These are phyloP conservation scores for Candida morakotiae DNA, from an alignment of 805 yeast species.

Conservation along the genomic window DNA sequence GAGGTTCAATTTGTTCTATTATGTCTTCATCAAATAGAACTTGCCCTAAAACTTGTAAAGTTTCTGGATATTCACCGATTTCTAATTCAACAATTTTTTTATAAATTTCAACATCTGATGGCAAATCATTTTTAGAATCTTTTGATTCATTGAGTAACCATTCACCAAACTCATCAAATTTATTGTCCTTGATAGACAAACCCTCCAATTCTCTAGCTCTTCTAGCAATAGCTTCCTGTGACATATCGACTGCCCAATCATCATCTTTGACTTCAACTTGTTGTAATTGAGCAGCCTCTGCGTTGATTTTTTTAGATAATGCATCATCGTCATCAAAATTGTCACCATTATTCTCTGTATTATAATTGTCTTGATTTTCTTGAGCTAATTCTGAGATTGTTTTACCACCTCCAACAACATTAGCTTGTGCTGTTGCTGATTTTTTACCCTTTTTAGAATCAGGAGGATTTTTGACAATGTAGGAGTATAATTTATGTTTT, in stretches of 20 bases:
- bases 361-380: slow-evolving; percentile 36
- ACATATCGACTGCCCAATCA: slow-evolving; percentile 97
- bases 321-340: slow-evolving; percentile 66
- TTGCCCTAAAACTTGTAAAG: slow-evolving; percentile 91
- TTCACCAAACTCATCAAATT: slow-evolving; percentile 78
- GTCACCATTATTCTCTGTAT: slow-evolving; percentile 14
- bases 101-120: slow-evolving; percentile 85
- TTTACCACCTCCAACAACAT: slow-evolving; percentile 83
- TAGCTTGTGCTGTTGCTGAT: slow-evolving; percentile 85
- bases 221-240: slow-evolving; percentile 90
- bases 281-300: slow-evolving; percentile 69
- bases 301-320: slow-evolving; percentile 72
- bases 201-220: slow-evolving; percentile 88
- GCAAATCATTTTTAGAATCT: slow-evolving; percentile 56
- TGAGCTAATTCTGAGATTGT: slow-evolving; percentile 77
- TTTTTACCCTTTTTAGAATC: slow-evolving; percentile 63
- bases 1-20: slow-evolving; percentile 65
- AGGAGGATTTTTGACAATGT: slow-evolving; percentile 87
- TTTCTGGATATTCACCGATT: slow-evolving; percentile 64
- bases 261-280: slow-evolving; percentile 72
- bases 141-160: slow-evolving; percentile 64
- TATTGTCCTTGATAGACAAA: slow-evolving; percentile 43
- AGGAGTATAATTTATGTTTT: slow-evolving; percentile 82
- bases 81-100: slow-evolving; percentile 82
- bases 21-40: slow-evolving; percentile 77